A percentile compares a stretch with the other conserved stretches of the same genome.
These are phyloP conservation scores for Acmispon strigosus DNA, from an alignment of 306 rosid species.

Conservation along the genomic window DNA sequence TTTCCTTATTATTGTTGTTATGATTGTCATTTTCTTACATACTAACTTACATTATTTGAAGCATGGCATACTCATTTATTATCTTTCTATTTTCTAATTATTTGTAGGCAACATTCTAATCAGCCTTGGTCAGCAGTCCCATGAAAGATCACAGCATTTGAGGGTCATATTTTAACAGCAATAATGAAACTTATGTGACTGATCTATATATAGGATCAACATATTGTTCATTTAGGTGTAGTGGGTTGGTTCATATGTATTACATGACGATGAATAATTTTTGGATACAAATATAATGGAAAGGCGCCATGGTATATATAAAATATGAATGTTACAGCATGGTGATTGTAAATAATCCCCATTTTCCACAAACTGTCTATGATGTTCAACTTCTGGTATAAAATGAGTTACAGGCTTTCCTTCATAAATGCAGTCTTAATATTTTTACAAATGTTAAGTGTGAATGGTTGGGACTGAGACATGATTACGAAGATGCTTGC, in stretches of 20 bases:
- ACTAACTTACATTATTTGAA: neutral
- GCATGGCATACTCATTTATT: neutral
- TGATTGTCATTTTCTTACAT: neutral
- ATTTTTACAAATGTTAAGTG: neutral
- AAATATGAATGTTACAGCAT: neutral
- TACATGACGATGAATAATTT: too few species aligned
- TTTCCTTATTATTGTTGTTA: neutral
- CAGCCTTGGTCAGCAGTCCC: constrained; percentile 27
- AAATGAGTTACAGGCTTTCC: neutral
- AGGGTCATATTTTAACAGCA: neutral
- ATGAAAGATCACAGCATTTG: constrained; percentile 10
- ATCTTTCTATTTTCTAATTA: neutral
- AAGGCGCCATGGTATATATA: too few species aligned
- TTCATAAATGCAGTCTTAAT: neutral
- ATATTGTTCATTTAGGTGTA: constrained; percentile 10
- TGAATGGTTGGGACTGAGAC: neutral
- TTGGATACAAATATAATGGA: too few species aligned
- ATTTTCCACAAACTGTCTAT: too few species aligned
- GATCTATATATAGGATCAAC: neutral
- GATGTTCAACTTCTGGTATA: neutral
- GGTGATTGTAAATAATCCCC: neutral
- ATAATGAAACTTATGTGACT: neutral
- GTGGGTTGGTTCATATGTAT: constrained; percentile 8
- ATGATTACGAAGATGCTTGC: constrained; percentile 9
- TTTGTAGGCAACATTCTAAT: constrained; percentile 33